These are phyloP conservation scores for Cryptosporidium ubiquitum DNA, from an alignment of 169 alveolate species.

Conservation along the genomic window DNA sequence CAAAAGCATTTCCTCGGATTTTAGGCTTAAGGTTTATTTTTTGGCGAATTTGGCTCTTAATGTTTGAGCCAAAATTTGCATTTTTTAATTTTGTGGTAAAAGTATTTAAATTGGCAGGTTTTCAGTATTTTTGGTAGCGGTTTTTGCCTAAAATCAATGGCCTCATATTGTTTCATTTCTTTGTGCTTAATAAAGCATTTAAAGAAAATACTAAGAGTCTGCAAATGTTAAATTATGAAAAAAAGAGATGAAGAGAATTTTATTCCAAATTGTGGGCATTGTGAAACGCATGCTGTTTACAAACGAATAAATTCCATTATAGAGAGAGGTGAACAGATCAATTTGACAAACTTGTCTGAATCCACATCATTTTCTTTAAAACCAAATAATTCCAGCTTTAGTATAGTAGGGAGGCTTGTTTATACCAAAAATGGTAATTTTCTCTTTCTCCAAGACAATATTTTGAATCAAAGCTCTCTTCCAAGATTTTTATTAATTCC, in stretches of 20 bases:
- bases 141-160: not conserved
- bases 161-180: not conserved
- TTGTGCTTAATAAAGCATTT: not conserved
- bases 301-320: not conserved
- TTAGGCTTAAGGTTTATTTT: not conserved
- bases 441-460: conserved; percentile 9
- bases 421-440: conserved; percentile 36
- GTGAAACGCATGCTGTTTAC: not conserved
- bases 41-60: not conserved
- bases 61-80: not conserved
- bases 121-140: not conserved
- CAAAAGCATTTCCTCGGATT: too few species aligned
- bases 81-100: not conserved
- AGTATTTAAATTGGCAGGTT: not conserved
- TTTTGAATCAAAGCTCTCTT: not conserved
- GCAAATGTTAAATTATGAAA: conserved; percentile 9
- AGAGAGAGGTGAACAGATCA: not conserved
- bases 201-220: not conserved
- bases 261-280: conserved; percentile 31
- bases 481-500: not conserved
- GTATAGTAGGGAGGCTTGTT: conserved; percentile 29
- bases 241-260: not conserved
- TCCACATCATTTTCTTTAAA: not conserved
- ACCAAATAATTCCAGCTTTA: not conserved
- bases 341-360: not conserved